These are phyloP conservation scores for Penicillium cinerascens DNA, from an alignment of 495 filamentous ascomycete species.

Conservation along the genomic window DNA sequence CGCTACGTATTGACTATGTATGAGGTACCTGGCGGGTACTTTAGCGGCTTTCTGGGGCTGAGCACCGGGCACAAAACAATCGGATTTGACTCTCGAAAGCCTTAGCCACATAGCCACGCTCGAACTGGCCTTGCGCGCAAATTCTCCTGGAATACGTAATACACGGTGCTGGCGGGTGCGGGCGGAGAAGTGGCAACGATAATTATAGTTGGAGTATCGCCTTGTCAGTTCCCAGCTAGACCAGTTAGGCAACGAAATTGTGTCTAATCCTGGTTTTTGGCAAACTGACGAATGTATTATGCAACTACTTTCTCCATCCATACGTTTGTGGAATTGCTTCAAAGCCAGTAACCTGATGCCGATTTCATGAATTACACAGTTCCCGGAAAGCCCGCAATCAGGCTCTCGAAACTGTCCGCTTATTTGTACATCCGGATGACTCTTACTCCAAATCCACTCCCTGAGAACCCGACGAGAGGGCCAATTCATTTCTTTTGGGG, in stretches of 20 bases:
- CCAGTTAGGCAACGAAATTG: slow-evolving; percentile 6
- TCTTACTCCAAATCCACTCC: slow-evolving; percentile 34
- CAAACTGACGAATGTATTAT: background rate
- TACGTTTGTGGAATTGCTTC: background rate
- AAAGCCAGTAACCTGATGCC: background rate
- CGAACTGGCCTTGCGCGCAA: background rate
- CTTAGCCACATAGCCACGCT: background rate
- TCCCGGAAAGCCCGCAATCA: slow-evolving; percentile 2
- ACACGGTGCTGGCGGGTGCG: slow-evolving; percentile 10
- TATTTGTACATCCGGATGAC: slow-evolving; percentile 36
- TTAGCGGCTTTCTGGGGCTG: slow-evolving; percentile 24
- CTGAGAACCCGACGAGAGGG: slow-evolving; percentile 13
- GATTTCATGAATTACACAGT: slow-evolving; percentile 7
- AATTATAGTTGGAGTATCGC: slow-evolving; percentile 5
- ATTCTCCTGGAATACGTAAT: slow-evolving; percentile 14
- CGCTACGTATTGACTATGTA: slow-evolving; percentile 21
- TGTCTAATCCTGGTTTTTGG: background rate
- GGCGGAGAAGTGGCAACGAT: slow-evolving; percentile 15
- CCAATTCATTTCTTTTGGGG: slow-evolving; percentile 2
- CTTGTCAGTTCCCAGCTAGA: background rate
- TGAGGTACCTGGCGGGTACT: slow-evolving; percentile 17
- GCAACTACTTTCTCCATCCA: background rate
- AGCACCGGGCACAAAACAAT: slow-evolving; percentile 6
- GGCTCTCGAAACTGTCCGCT: slow-evolving; percentile 16
- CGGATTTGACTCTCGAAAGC: background rate